phyloP scores from a whole-genome alignment of 2,329 filamentous ascomycete genomes.

The Paraphoma chrysanthemicola region DNA sequence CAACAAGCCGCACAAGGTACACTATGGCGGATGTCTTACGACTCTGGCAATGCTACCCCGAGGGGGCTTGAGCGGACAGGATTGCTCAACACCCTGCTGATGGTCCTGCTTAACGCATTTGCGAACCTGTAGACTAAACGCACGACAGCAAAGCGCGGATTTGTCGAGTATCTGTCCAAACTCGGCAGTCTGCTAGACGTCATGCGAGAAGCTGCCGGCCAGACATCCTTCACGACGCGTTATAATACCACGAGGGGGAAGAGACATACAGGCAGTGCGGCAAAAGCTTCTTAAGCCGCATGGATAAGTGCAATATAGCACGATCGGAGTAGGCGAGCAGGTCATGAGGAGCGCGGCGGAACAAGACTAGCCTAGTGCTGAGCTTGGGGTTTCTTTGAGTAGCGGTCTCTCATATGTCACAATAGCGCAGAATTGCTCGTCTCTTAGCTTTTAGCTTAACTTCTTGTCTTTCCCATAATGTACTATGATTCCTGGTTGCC shows the following conservation, averaged over 20 bases:
- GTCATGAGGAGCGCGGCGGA: constrained; percentile 12
- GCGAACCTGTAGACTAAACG: constrained; percentile 6
- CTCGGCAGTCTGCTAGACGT: background rate
- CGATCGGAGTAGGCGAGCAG: constrained; percentile 11
- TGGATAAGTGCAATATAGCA: constrained; percentile 8
- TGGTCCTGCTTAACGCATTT: constrained; percentile 14
- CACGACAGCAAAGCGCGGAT: background rate
- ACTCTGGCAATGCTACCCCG: constrained; percentile 5
- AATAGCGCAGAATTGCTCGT: too few relatives aligned
- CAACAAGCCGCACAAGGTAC: background rate
- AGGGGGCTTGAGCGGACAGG: constrained; percentile 11
- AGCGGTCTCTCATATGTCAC: too few relatives aligned
- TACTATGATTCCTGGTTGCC: too few relatives aligned
- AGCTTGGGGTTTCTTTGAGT: constrained; percentile 4
- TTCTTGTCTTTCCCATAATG: too few relatives aligned
- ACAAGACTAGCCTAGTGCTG: constrained; percentile 9
- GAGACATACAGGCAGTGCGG: constrained; percentile 5
- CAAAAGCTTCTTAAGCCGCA: background rate
- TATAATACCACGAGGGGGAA: constrained; percentile 2
- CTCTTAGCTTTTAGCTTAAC: too few relatives aligned
- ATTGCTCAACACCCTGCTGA: constrained; percentile 13
- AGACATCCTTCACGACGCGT: constrained; percentile 1
- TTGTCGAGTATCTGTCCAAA: constrained; percentile 4
- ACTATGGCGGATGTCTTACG: constrained; percentile 1
- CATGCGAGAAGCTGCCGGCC: constrained; percentile 1